Evolutionary conservation across 2,329 filamentous ascomycete genomes (phyloP), one percentile per base, ranked within the genome.

Genomic region (Penicillium expansum): DNA sequence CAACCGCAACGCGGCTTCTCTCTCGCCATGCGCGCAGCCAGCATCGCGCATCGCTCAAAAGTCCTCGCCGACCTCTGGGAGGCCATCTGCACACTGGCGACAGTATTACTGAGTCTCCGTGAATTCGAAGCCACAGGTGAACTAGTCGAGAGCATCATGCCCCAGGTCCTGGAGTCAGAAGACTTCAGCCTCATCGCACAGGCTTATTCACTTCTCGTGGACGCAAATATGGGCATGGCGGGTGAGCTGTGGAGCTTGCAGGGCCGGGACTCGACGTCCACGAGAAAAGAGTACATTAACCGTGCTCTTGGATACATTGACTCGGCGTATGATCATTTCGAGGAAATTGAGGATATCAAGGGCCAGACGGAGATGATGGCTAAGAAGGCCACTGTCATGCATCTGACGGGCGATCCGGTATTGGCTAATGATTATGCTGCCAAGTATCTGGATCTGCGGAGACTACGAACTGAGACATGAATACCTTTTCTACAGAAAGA

Each of bases 381-480:
- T 20, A 94, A 94, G 79, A 92, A 91, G 74, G 88, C 89, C 4
- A 86, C 86, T 49, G 82, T 95, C 49, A 89, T 90, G 79, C 86
- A 87, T 71, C 77, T 88, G 45, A 80, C 83, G 8, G 89, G 87
- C 0, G 88, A 92, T 64, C 72, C 80, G 62, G 79, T 78, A 18
- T 66, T 86, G 60, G 85, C 87, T 1, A 87, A 88, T 64, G 85
- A 88, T 60, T 87, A 82, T 64, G 86, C 87, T 1, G 84, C 85
- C 2, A 83, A 82, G 61, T 90, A 89, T 70, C 71, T 88, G 41
- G 82, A 83, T 61, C 65, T 90, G 48, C 79, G 80, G 65, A 80
- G 76, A 62, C 74, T 77, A 58, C 64, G 60, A 1, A 41, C 52
- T 14, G 63, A 59, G 60, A 39, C 56, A 52, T 63, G 55, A 62